These are phyloP conservation scores for Botrytis squamosa DNA, from an alignment of 2,329 filamentous ascomycete species.

Conservation along the genomic window DNA sequence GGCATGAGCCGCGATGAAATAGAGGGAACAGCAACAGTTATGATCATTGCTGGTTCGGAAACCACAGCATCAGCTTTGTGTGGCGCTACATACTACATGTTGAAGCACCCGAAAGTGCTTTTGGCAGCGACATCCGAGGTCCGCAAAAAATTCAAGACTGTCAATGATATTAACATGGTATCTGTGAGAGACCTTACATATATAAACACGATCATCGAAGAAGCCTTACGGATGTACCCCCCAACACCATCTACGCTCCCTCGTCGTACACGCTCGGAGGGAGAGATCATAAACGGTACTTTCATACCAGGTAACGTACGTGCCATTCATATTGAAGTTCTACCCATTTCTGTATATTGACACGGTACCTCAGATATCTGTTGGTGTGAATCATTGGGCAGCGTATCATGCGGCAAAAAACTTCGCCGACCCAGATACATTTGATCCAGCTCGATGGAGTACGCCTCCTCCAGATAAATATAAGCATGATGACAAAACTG, in stretches of 20 bases:
- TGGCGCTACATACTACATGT: constrained; percentile 27
- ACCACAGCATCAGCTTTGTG: constrained; percentile 17
- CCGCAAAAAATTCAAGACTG: too few species aligned
- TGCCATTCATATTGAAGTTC: background rate
- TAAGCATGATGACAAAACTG: constrained; percentile 16
- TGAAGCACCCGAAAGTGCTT: constrained; percentile 37
- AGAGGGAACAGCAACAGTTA: background rate
- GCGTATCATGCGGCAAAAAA: background rate
- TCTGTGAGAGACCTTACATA: too few species aligned
- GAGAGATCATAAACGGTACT: constrained; percentile 27
- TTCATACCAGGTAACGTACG: constrained; percentile 21
- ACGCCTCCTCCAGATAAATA: constrained; percentile 21
- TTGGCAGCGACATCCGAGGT: too few species aligned
- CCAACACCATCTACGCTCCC: constrained; percentile 3
- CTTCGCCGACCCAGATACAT: constrained; percentile 34
- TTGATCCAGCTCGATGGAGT: constrained; percentile 38
- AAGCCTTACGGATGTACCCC: constrained; percentile 15
- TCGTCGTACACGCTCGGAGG: constrained; percentile 25
- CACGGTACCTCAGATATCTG: constrained; percentile 9
- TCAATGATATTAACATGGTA: too few species aligned
- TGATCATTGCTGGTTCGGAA: constrained; percentile 24
- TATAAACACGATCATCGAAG: constrained; percentile 1
- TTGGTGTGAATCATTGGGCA: constrained; percentile 9
- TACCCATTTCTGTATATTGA: too few species aligned
- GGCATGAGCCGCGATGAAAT: constrained; percentile 21